Evolutionary conservation across 192 early-diverging fungal genomes (phyloP).

Genomic region (Nowakowskiella sp.): DNA sequence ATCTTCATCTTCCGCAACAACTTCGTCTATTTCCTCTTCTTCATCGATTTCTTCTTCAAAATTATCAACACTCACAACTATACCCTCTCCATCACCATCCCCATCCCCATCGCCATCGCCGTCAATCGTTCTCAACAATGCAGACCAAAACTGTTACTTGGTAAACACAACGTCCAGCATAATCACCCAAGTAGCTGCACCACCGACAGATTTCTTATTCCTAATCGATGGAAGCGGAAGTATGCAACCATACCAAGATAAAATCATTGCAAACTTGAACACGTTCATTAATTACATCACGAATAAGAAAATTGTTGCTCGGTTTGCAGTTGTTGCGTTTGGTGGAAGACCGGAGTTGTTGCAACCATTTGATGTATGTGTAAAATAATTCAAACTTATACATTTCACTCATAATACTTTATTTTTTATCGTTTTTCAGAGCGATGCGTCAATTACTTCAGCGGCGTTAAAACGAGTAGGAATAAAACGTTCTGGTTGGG

Average conservation of each 20-base stretch:
- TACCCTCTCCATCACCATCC: no score
- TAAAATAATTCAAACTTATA: neutral
- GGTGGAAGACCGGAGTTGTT: constrained; percentile 20
- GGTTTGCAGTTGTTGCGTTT: constrained; percentile 26
- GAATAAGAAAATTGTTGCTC: constrained; percentile 17
- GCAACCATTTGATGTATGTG: constrained; percentile 23
- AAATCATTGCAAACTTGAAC: constrained; percentile 13
- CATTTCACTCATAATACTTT: neutral
- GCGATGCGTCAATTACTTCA: constrained; percentile 8
- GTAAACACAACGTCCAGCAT: no score
- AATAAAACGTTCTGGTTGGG: constrained; percentile 22
- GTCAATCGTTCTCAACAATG: no score
- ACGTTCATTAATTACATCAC: constrained; percentile 14
- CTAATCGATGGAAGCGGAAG: constrained; percentile 21
- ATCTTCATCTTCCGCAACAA: no score
- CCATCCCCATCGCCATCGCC: no score
- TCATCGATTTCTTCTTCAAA: no score
- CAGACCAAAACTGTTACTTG: no score
- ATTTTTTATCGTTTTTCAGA: no score
- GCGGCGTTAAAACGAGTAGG: constrained; percentile 12
- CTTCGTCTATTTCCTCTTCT: no score
- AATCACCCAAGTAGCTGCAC: no score
- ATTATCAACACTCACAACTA: no score
- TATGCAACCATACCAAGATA: constrained; percentile 27
- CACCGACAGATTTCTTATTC: constrained; percentile 29